Evolutionary conservation across 23 red algal species (phyloP), one percentile per base, ranked within the genome.

Genomic region (Cyanidiococcus yangmingshanensis): DNA sequence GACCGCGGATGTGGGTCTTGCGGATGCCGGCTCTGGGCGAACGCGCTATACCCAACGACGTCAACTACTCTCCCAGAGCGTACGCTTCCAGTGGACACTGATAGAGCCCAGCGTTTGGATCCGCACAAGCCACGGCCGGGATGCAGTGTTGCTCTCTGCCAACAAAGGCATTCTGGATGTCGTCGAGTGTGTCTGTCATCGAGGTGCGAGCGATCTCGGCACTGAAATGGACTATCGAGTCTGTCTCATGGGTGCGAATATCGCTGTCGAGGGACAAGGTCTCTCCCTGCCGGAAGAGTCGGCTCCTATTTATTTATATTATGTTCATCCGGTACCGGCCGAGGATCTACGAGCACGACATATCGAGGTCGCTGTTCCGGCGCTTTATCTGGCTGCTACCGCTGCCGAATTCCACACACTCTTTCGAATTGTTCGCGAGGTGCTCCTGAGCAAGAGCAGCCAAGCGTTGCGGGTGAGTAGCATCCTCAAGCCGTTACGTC

Each of bases 221-320:
- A 71, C 63, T 29, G 63, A 71, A 32, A 35, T 71, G 12, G 63
- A 71, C 32, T 71, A 71, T 71, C 63, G 63, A 35, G 63, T 71
- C n/a, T 35, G 21, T 25, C 32, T 71, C 3, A 3, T 2, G 12
- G 63, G 32, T 35, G 21, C 27, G 63, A 35, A 71, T 25, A 25
- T 71, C n/a, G 12, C 63, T 7, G 63, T 71, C n/a, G 63, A 71
- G 21, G 63, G 32, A 2, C 63, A 35, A 7, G 63, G 12, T 7
- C 63, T 71, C 3, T 71, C 63, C 12, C 21, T 17, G 3, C 63
- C n/a, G 7, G 63, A 7, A 30, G 63, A 71, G 27, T 35, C 63
- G 63, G 21, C 63, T 3, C n/a, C 21, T 71, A 35, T 71, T 7
- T 71, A 17, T 71, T 12, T 71, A 12, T 71, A 71, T 29, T 71